phyloP scores from a whole-genome alignment of 495 filamentous ascomycete genomes.

The Talaromyces liani region DNA sequence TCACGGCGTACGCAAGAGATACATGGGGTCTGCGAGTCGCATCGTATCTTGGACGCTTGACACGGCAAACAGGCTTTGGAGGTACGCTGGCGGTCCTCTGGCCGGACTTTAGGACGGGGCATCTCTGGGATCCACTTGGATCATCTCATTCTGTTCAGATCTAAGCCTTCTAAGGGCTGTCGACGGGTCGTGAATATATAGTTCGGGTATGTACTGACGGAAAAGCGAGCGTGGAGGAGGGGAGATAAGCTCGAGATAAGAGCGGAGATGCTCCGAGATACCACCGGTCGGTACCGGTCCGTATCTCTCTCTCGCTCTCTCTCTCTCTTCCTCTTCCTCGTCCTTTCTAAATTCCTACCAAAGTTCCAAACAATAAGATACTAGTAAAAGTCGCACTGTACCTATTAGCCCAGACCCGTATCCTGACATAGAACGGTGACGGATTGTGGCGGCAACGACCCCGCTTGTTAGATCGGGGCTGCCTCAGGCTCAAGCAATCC shows the following conservation, averaged over 20 bases:
- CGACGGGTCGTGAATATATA: not conserved
- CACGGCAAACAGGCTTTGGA: slow-evolving; percentile 6
- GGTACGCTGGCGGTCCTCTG: slow-evolving; percentile 6
- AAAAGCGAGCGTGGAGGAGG: not conserved
- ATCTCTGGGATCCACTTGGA: not conserved
- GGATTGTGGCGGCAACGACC: too few species aligned
- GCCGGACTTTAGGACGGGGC: slow-evolving; percentile 6
- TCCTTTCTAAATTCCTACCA: not conserved
- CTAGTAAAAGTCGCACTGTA: too few species aligned
- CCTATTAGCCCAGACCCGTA: too few species aligned
- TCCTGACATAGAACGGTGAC: too few species aligned
- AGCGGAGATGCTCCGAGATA: too few species aligned
- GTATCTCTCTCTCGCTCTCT: not conserved
- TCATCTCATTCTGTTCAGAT: not conserved
- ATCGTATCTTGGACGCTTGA: slow-evolving; percentile 8
- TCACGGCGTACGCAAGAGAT: slow-evolving; percentile 4
- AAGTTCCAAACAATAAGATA: too few species aligned
- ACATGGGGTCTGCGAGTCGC: slow-evolving; percentile 6
- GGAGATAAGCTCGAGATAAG: not conserved
- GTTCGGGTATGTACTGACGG: not conserved
- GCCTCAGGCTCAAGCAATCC: too few species aligned
- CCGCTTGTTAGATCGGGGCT: too few species aligned
- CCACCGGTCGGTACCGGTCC: not conserved
- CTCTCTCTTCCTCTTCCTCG: not conserved
- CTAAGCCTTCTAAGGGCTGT: not conserved